These are phyloP conservation scores for Apiotrichum gracile DNA, from an alignment of 1,284 basidiomycete species.

Conservation along the genomic window DNA sequence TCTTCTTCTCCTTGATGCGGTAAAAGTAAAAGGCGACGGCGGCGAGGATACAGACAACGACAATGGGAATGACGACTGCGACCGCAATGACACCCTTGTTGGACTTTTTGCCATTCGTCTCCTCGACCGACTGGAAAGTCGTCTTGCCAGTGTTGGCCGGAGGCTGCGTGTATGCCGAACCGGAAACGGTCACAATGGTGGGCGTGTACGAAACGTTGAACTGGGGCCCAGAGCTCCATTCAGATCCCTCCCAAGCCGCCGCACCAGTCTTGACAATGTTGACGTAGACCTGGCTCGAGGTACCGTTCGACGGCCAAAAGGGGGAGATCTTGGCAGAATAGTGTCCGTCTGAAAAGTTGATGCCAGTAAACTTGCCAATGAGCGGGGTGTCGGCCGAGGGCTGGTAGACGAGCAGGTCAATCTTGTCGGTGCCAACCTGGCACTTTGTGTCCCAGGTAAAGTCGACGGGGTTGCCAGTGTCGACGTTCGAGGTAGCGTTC, in stretches of 20 bases:
- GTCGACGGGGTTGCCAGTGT: slow-evolving; percentile 55
- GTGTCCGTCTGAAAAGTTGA: slow-evolving; percentile 56
- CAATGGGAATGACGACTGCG: slow-evolving; percentile 66
- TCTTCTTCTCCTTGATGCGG: slow-evolving; percentile 56
- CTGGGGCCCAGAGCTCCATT: slow-evolving; percentile 61
- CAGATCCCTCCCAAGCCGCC: slow-evolving; percentile 54
- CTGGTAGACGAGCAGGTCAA: slow-evolving; percentile 71
- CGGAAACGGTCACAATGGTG: slow-evolving; percentile 36
- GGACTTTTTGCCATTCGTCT: slow-evolving; percentile 46
- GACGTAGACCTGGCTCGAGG: slow-evolving; percentile 58
- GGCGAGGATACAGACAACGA: slow-evolving; percentile 52
- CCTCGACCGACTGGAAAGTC: slow-evolving; percentile 38
- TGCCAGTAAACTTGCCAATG: slow-evolving; percentile 60
- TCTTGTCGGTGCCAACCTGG: slow-evolving; percentile 47
- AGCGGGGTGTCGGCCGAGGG: slow-evolving; percentile 50
- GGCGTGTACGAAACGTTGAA: slow-evolving; percentile 52
- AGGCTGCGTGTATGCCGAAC: slow-evolving; percentile 28
- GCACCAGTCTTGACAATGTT: slow-evolving; percentile 58
- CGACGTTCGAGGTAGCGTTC: slow-evolving; percentile 53
- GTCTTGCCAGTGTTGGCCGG: slow-evolving; percentile 49
- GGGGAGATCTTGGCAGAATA: slow-evolving; percentile 57
- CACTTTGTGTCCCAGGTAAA: slow-evolving; percentile 67
- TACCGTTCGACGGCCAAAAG: slow-evolving; percentile 69
- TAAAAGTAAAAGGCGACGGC: slow-evolving; percentile 53
- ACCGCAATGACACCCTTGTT: slow-evolving; percentile 67